Evolutionary conservation across 768 basidiomycete genomes (phyloP).

Genomic region (Serendipita sp.): DNA sequence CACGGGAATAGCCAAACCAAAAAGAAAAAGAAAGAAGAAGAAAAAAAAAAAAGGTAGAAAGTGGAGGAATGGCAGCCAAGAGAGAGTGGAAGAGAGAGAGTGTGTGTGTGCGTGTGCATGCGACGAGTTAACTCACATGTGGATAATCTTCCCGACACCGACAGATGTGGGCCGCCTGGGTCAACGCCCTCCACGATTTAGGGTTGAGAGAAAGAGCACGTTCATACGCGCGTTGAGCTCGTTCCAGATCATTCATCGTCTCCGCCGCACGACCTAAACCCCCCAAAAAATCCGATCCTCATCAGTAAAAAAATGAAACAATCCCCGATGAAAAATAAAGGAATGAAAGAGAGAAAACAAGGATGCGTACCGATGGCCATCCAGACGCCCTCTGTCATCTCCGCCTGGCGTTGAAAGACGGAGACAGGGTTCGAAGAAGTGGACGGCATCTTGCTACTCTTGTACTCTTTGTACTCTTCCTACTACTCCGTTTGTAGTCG

Average conservation of each 20-base stretch:
- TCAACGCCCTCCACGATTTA: slow-evolving; percentile 75
- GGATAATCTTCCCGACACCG: slow-evolving; percentile 96
- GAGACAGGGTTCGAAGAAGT: background rate
- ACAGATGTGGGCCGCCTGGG: slow-evolving; percentile 89
- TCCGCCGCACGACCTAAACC: slow-evolving; percentile 81
- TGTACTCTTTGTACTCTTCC: background rate
- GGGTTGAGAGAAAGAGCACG: slow-evolving; percentile 92
- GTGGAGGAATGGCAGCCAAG: background rate
- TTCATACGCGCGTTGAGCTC: slow-evolving; percentile 87
- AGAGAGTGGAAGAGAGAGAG: slow-evolving; percentile 8
- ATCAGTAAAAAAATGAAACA: background rate
- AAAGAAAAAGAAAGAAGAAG: background rate
- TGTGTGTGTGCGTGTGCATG: too few species aligned
- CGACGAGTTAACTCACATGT: slow-evolving; percentile 69
- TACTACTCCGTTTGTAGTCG: background rate
- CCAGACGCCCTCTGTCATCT: background rate
- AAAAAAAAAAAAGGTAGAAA: background rate
- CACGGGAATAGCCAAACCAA: too few species aligned
- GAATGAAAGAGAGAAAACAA: background rate
- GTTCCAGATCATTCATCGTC: slow-evolving; percentile 86
- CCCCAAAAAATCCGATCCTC: background rate
- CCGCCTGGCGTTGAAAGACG: background rate
- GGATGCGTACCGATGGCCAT: background rate
- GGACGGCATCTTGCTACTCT: background rate
- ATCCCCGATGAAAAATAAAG: background rate